Conservation (phyloP, 805 yeast species). For the Starmerella potacharoeniae region DNA sequence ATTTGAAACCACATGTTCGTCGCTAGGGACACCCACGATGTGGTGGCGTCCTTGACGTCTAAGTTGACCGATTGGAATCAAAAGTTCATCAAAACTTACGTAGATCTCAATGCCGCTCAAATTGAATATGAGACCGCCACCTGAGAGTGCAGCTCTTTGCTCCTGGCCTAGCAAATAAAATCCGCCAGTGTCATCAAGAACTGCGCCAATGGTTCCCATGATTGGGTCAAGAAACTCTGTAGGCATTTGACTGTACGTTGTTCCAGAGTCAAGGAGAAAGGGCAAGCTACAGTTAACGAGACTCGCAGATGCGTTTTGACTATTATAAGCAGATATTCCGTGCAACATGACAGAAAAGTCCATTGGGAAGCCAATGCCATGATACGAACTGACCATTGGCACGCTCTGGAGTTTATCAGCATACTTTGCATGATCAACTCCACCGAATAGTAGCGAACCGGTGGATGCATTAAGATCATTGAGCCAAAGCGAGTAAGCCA, state of each 20-base stretch:
- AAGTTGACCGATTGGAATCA: conserved; percentile 12
- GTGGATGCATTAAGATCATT: conserved; percentile 24
- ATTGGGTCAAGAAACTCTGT: conserved; percentile 10
- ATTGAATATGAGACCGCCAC: conserved; percentile 14
- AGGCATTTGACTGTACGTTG: conserved; percentile 41
- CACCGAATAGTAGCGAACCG: conserved; percentile 34
- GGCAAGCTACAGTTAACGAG: conserved; percentile 14
- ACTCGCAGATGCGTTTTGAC: neutral
- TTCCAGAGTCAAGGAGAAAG: conserved; percentile 41
- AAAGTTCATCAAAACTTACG: conserved; percentile 13
- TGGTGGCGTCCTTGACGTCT: neutral
- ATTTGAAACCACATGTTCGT: neutral
- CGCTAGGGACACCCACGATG: neutral
- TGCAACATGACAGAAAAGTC: conserved; percentile 21
- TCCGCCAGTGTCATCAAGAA: neutral
- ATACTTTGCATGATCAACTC: conserved; percentile 33
- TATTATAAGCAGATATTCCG: conserved; percentile 14
- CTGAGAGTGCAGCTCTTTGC: neutral
- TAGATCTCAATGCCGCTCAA: conserved; percentile 18
- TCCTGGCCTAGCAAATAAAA: conserved; percentile 7
- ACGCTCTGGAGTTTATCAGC: conserved; percentile 29
- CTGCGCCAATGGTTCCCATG: conserved; percentile 13
- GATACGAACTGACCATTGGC: conserved; percentile 27
- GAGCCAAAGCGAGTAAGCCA: conserved; percentile 37
- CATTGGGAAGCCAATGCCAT: conserved; percentile 20